phyloP scores from a whole-genome alignment of 192 early-diverging fungal genomes.

The Backusella mclennaniae region DNA sequence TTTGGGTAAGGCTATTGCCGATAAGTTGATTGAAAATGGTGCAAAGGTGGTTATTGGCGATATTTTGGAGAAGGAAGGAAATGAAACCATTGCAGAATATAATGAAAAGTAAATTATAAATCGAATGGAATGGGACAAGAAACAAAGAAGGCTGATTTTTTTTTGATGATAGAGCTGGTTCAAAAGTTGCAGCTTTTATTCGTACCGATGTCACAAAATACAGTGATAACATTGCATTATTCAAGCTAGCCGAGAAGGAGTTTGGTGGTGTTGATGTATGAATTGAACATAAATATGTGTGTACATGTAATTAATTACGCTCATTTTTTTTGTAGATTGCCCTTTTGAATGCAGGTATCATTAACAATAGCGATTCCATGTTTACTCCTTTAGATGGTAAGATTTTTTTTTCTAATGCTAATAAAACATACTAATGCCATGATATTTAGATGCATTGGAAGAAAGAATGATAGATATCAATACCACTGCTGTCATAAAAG shows the following conservation, averaged over 20 bases:
- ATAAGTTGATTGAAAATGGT: slow-evolving; percentile 75
- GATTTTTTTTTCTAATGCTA: neutral
- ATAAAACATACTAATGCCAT: neutral
- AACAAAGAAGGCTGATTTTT: neutral
- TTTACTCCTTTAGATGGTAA: slow-evolving; percentile 28
- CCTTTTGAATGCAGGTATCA: slow-evolving; percentile 30
- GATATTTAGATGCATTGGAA: slow-evolving; percentile 4
- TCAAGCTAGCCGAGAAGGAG: slow-evolving; percentile 24
- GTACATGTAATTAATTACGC: neutral
- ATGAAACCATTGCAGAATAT: neutral
- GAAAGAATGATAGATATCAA: slow-evolving; percentile 20
- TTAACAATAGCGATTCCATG: neutral
- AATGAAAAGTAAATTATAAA: slow-evolving; percentile 24
- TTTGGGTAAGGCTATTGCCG: slow-evolving; percentile 83
- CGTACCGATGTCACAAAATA: slow-evolving; percentile 33
- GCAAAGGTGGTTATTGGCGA: slow-evolving; percentile 35
- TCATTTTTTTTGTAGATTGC: slow-evolving; percentile 17
- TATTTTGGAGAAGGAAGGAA: slow-evolving; percentile 26
- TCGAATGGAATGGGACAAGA: neutral
- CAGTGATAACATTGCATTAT: slow-evolving; percentile 24
- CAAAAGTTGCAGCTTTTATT: slow-evolving; percentile 21
- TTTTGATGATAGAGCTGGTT: neutral
- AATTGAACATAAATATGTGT: neutral
- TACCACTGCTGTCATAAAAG: slow-evolving; percentile 13
- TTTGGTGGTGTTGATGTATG: slow-evolving; percentile 39